phyloP scores from a whole-genome alignment of 805 yeast genomes.

The Kuraishia cidri region DNA sequence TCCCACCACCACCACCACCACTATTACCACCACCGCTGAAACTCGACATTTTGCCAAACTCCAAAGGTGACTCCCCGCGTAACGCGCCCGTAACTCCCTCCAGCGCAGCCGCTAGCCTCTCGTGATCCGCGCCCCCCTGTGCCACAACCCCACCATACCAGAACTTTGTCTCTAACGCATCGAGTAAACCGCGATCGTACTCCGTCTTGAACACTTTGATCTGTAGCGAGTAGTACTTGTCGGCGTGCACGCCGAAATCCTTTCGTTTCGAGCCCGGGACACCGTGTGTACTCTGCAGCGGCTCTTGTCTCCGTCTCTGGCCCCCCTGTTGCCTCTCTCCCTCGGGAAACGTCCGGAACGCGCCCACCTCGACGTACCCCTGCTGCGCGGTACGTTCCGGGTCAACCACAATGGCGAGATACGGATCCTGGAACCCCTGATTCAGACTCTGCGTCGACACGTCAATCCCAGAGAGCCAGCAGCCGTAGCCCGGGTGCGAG shows the following conservation, averaged over 20 bases:
- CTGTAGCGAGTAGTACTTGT: constrained; percentile 57
- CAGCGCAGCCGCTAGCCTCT: not conserved
- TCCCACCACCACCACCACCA: not conserved
- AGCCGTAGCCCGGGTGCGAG: constrained; percentile 95
- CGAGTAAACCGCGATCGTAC: constrained; percentile 37
- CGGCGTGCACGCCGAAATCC: constrained; percentile 67
- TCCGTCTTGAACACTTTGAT: constrained; percentile 49
- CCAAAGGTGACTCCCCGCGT: no score
- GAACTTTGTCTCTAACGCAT: constrained; percentile 29
- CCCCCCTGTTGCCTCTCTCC: constrained; percentile 3
- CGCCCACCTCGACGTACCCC: constrained; percentile 76
- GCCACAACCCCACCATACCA: constrained; percentile 1
- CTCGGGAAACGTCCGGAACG: constrained; percentile 60
- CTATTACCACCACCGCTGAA: not conserved
- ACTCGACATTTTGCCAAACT: no score
- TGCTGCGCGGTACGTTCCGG: constrained; percentile 60
- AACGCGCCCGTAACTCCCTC: no score
- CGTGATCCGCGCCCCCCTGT: not conserved
- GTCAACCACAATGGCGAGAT: constrained; percentile 81
- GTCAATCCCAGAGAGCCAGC: constrained; percentile 92
- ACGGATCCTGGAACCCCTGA: constrained; percentile 88
- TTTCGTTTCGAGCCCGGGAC: constrained; percentile 39
- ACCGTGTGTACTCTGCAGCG: not conserved
- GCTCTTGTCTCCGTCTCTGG: not conserved
- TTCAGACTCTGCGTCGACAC: constrained; percentile 82